Evolutionary conservation across 176 grass and related monocot genomes (phyloP).

Genomic region (Olyra latifolia): DNA sequence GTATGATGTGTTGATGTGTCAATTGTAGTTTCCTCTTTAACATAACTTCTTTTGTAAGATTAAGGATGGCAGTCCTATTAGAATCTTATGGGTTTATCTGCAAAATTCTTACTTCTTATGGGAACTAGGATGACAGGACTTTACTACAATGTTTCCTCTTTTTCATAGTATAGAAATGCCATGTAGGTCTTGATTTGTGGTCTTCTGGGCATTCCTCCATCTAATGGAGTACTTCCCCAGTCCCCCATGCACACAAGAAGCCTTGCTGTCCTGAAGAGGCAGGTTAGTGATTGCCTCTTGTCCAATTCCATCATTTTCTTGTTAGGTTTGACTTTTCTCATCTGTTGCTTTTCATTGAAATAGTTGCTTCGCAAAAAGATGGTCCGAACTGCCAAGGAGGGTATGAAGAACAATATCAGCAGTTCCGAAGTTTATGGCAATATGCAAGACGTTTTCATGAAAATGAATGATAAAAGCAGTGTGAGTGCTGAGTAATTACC

Average conservation of each 20-base stretch:
- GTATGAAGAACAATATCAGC: constrained; percentile 62
- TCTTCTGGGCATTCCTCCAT: constrained; percentile 80
- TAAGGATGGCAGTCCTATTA: not conserved
- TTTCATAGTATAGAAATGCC: constrained; percentile 25
- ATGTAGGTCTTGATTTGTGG: constrained; percentile 76
- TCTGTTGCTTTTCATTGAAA: not conserved
- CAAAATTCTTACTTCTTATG: constrained; percentile 5
- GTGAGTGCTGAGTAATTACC: constrained; percentile 18
- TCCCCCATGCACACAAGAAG: constrained; percentile 91
- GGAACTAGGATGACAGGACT: not conserved
- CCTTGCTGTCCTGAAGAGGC: constrained; percentile 74
- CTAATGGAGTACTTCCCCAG: constrained; percentile 92
- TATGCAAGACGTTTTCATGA: constrained; percentile 76
- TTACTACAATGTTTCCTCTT: constrained; percentile 19
- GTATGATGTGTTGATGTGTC: constrained; percentile 28
- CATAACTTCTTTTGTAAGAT: not conserved
- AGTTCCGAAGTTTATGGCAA: constrained; percentile 77
- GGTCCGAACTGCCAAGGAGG: constrained; percentile 72
- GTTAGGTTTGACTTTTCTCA: constrained; percentile 38
- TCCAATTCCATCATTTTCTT: not conserved
- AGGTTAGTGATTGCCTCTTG: constrained; percentile 44
- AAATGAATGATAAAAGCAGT: constrained; percentile 60
- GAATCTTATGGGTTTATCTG: not conserved
- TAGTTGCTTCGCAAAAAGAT: constrained; percentile 80
- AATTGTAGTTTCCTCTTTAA: not conserved